Evolutionary conservation across 352 stramenopile genomes (phyloP).

Genomic region (Pythium utonaiense): DNA sequence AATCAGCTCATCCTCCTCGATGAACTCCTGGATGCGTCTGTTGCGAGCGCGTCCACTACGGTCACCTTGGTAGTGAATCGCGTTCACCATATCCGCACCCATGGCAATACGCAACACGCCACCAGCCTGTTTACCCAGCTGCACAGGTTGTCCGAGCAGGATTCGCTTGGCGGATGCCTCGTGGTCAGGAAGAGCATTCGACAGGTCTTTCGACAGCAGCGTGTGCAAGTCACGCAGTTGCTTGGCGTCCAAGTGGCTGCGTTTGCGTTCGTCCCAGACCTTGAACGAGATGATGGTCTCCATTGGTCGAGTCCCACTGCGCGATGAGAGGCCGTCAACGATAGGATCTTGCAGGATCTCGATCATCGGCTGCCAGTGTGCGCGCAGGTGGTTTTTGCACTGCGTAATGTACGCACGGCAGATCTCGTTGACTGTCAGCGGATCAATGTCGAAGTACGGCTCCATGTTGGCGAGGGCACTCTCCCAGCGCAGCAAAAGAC

Average conservation of each 20-base stretch:
- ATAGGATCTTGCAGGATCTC: conserved; percentile 38
- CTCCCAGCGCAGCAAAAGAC: conserved; percentile 77
- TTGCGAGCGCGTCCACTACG: conserved; percentile 29
- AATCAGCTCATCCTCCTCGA: conserved; percentile 50
- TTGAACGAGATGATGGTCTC: conserved; percentile 84
- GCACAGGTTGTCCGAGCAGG: conserved; percentile 78
- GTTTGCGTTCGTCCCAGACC: conserved; percentile 39
- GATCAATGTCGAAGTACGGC: conserved; percentile 59
- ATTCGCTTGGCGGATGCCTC: conserved; percentile 44
- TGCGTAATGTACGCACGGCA: conserved; percentile 53
- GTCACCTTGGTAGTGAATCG: conserved; percentile 39
- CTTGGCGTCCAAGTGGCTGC: conserved; percentile 38
- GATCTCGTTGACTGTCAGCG: conserved; percentile 40
- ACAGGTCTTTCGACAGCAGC: conserved; percentile 72
- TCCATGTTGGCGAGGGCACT: conserved; percentile 80
- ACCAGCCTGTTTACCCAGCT: conserved; percentile 54
- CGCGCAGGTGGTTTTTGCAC: conserved; percentile 43
- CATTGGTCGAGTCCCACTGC: conserved; percentile 28
- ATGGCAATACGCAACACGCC: conserved; percentile 83
- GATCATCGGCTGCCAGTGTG: conserved; percentile 41
- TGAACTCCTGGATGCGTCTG: conserved; percentile 36
- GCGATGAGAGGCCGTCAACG: conserved; percentile 1
- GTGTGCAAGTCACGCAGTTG: conserved; percentile 64
- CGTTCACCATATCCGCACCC: conserved; percentile 85
- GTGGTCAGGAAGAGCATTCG: conserved; percentile 41